These are phyloP conservation scores for Triticum dicoccoides DNA, from an alignment of 176 grass and related monocot species.

Conservation along the genomic window DNA sequence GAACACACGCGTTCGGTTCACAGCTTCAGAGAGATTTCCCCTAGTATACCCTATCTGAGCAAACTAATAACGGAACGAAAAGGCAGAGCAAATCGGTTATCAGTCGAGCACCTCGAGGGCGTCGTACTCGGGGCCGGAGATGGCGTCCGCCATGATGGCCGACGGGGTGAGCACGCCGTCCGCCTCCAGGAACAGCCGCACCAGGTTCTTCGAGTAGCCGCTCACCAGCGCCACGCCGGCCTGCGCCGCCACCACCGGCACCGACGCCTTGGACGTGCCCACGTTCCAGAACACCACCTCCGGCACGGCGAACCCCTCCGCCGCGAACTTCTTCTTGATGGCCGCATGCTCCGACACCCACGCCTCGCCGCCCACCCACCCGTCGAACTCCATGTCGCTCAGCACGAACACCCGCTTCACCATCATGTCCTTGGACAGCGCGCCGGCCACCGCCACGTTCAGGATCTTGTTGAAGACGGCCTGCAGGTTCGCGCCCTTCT, in stretches of 20 bases:
- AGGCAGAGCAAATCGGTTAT: not conserved
- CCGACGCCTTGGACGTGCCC: not conserved
- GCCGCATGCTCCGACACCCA: not conserved
- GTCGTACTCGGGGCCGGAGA: constrained; percentile 37
- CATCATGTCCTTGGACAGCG: constrained; percentile 54
- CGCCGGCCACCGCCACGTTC: constrained; percentile 32
- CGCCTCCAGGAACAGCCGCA: constrained; percentile 39
- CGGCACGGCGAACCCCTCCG: constrained; percentile 38
- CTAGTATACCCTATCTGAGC: too few species aligned
- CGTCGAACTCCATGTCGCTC: constrained; percentile 36
- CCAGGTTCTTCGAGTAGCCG: constrained; percentile 48
- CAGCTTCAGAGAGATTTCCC: too few species aligned
- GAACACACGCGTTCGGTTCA: too few species aligned
- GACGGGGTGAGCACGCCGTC: constrained; percentile 35
- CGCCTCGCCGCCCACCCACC: not conserved
- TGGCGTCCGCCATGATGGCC: constrained; percentile 32
- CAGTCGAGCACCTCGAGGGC: constrained; percentile 47
- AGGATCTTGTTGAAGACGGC: not conserved
- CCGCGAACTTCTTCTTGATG: not conserved
- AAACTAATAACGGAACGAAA: not conserved
- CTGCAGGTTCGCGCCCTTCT: constrained; percentile 50
- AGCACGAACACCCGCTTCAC: constrained; percentile 67
- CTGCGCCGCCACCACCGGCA: constrained; percentile 22
- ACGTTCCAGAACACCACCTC: constrained; percentile 76
- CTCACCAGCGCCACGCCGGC: constrained; percentile 42